Percentiles rank a stretch among this genome's conserved stretches.
Conservation (phyloP, 176 grass and related monocot genomes). For the Avena eriantha region DNA sequence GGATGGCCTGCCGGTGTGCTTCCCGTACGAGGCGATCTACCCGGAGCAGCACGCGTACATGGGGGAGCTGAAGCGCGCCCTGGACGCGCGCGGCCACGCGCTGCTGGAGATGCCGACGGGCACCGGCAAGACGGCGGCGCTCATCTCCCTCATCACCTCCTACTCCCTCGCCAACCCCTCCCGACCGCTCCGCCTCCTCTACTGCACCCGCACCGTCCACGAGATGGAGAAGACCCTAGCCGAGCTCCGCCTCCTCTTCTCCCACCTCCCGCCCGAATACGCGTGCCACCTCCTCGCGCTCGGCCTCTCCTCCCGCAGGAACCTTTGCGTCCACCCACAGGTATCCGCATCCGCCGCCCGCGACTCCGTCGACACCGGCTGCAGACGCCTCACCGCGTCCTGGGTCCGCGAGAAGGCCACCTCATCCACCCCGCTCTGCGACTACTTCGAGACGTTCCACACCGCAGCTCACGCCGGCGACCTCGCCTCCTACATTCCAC, state of each 20-base stretch:
- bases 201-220: conserved; percentile 98
- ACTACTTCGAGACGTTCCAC: conserved; percentile 81
- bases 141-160: conserved; percentile 83
- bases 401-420: conserved; percentile 80
- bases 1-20: conserved; percentile 79
- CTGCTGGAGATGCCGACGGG: conserved; percentile 96
- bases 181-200: conserved; percentile 73
- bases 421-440: conserved; percentile 59
- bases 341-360: conserved; percentile 68
- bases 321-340: conserved; percentile 84
- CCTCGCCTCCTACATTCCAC: conserved; percentile 63
- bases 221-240: conserved; percentile 98
- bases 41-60: conserved; percentile 96
- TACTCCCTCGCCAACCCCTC: conserved; percentile 66
- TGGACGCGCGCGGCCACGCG: conserved; percentile 94
- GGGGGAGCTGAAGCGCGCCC: conserved; percentile 86
- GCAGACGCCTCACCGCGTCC: conserved; percentile 79
- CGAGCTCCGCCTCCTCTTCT: conserved; percentile 81
- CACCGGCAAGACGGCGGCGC: conserved; percentile 90
- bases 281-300: conserved; percentile 69
- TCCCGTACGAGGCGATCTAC: conserved; percentile 93
- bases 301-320: conserved; percentile 81
- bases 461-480: conserved; percentile 56
- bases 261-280: conserved; percentile 54
- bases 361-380: conserved; percentile 91